Evolutionary conservation across 2,329 filamentous ascomycete species (phyloP), one percentile per base, ranked within the genome.

Genomic region (Arthrobotrys conoides): DNA sequence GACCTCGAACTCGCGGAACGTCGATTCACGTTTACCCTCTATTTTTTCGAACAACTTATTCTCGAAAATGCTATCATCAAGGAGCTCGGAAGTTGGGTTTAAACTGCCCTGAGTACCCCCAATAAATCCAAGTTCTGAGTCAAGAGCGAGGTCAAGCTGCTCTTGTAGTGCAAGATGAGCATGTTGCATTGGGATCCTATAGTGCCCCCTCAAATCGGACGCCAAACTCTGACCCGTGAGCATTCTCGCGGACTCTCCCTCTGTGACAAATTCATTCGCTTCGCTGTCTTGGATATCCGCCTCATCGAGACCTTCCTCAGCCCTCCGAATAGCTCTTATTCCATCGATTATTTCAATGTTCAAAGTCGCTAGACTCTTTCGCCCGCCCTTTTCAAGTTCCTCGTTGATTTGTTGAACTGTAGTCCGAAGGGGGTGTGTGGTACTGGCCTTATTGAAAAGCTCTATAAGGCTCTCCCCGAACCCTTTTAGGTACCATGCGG

Each of bases 221-320:
- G 57, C 33, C 22, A 61, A 16, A 61, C 33, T 44, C 20, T 44
- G 18, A 2, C 9, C 27, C 6, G 36, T 44, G 1, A 44, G 10
- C 18, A 61, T 24, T 8, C 20, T 44, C 0, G 33, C 18, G 12
- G 33, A 66, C 8, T 36, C 36, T 9, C 20, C 44, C 12, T 20
- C 27, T 0, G 71, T 22, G 2, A 27, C 64, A 16, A 70, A 70
- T 33, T 70, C 65, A 36, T 76, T 67, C 6, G 57, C 65, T 46
- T 76, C 71, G 9, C 12, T 33, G 4, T 70, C 65, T 6, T 24
- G 16, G 3, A 76, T 27, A 38, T 76, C 16, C 5, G 65, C 51
- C 27, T 76, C 71, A 5, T 76, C 71, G 10, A 16, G 3, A 20
- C 46, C 71, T 65, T 66, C 48, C 33, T 76, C 57, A 1, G 12